Conservation (phyloP, 2,329 filamentous ascomycete species). For the Fusarium odoratissimum region DNA sequence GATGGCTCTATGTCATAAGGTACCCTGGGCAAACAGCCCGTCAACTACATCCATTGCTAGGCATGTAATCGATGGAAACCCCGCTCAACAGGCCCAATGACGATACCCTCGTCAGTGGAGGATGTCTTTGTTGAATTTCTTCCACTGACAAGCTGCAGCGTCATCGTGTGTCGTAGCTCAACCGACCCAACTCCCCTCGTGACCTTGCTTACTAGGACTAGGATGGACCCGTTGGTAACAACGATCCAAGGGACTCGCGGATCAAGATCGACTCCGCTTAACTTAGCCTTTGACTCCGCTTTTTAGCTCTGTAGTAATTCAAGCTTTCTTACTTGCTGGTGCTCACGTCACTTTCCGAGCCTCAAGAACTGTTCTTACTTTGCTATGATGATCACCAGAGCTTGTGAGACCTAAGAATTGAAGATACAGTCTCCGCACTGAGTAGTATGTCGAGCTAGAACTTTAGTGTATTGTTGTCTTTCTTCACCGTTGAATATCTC, state of each 20-base stretch:
- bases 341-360: conserved; percentile 29
- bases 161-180: conserved; percentile 35
- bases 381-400: conserved; percentile 1
- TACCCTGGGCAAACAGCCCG: neutral
- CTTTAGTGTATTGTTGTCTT: neutral
- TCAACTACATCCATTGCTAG: neutral
- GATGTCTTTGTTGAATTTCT: conserved; percentile 9
- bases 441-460: neutral
- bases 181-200: conserved; percentile 27
- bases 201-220: conserved; percentile 18
- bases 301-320: conserved; percentile 23
- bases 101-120: conserved; percentile 2
- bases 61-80: conserved; percentile 2
- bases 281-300: conserved; percentile 10
- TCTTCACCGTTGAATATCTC: neutral
- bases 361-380: conserved; percentile 1
- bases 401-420: neutral
- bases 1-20: neutral
- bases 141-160: conserved; percentile 21
- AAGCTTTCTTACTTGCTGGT: conserved; percentile 15
- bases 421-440: conserved; percentile 2
- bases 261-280: conserved; percentile 32
- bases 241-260: conserved; percentile 31
- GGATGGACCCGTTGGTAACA: conserved; percentile 12
- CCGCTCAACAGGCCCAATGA: conserved; percentile 26